These are phyloP conservation scores for Sphaerostilbella broomeana DNA, from an alignment of 2,329 filamentous ascomycete genomes.

Conservation along the genomic window DNA sequence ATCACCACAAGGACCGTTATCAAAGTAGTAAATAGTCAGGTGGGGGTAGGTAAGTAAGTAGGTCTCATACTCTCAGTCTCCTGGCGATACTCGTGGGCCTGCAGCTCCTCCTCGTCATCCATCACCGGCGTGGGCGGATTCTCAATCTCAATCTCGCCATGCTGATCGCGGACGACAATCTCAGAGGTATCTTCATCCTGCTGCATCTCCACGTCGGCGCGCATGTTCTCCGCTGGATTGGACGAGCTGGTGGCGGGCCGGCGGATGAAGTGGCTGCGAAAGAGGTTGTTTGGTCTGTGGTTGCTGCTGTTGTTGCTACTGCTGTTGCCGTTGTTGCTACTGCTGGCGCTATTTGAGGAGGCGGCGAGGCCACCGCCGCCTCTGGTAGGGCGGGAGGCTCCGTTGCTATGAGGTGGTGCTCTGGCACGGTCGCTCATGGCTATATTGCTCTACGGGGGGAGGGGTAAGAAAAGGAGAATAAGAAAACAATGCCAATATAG, in stretches of 20 bases:
- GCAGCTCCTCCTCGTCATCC: conserved; percentile 49
- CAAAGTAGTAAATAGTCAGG: too few species aligned
- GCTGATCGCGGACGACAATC: conserved; percentile 56
- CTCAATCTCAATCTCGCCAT: conserved; percentile 56
- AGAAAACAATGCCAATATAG: too few species aligned
- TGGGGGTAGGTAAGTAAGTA: too few species aligned
- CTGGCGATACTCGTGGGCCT: conserved; percentile 46
- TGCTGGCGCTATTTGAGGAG: background rate
- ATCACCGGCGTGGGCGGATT: conserved; percentile 47
- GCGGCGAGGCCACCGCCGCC: conserved; percentile 5
- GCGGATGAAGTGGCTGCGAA: conserved; percentile 52
- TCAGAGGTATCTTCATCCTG: conserved; percentile 37
- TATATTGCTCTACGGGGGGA: background rate
- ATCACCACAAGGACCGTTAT: too few species aligned
- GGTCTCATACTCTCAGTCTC: conserved; percentile 48
- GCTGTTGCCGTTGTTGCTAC: background rate
- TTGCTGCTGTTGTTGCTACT: background rate
- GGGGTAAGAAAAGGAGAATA: too few species aligned
- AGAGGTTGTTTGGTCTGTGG: conserved; percentile 39
- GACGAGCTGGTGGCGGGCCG: conserved; percentile 42
- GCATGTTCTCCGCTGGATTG: conserved; percentile 39
- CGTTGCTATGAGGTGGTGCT: conserved; percentile 3
- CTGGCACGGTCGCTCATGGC: conserved; percentile 12
- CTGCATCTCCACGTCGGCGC: conserved; percentile 42
- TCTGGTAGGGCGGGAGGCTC: conserved; percentile 8